phyloP scores from a whole-genome alignment of 2,329 filamentous ascomycete species.

The Talaromyces sp. region DNA sequence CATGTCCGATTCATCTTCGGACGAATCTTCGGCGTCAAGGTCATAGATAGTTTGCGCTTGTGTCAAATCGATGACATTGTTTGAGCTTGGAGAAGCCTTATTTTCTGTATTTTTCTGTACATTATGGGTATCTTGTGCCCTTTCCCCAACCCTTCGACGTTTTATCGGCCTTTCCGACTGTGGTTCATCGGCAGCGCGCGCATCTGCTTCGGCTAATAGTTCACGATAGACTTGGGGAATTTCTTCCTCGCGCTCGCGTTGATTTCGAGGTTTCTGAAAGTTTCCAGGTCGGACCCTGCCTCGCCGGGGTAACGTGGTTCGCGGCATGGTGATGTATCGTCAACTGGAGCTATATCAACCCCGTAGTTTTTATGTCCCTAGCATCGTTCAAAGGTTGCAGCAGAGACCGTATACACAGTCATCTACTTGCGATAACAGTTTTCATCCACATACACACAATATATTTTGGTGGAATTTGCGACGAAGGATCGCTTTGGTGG shows the following conservation, averaged over 20 bases:
- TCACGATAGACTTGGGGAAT: constrained; percentile 41
- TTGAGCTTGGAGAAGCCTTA: constrained; percentile 1
- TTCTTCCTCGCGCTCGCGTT: constrained; percentile 22
- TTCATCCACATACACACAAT: neutral
- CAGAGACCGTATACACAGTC: neutral
- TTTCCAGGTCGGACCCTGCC: constrained; percentile 17
- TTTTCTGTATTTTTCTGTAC: constrained; percentile 13
- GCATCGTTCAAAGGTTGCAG: neutral
- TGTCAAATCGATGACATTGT: constrained; percentile 16
- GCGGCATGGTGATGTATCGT: constrained; percentile 14
- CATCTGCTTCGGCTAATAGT: constrained; percentile 42
- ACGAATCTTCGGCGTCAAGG: constrained; percentile 39
- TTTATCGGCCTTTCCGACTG: constrained; percentile 34
- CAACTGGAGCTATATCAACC: constrained; percentile 12
- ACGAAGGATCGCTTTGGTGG: neutral
- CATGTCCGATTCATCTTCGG: constrained; percentile 54
- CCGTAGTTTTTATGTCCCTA: constrained; percentile 1
- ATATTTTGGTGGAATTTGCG: too few species aligned
- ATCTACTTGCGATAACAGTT: neutral
- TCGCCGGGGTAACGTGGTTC: constrained; percentile 7
- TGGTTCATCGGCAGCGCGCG: constrained; percentile 28
- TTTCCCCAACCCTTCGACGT: constrained; percentile 36
- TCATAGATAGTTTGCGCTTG: constrained; percentile 36
- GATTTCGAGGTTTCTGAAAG: constrained; percentile 16
- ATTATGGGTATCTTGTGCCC: constrained; percentile 23